Evolutionary conservation across 2,329 filamentous ascomycete species (phyloP).

Genomic region (Leptographium radiaticola): DNA sequence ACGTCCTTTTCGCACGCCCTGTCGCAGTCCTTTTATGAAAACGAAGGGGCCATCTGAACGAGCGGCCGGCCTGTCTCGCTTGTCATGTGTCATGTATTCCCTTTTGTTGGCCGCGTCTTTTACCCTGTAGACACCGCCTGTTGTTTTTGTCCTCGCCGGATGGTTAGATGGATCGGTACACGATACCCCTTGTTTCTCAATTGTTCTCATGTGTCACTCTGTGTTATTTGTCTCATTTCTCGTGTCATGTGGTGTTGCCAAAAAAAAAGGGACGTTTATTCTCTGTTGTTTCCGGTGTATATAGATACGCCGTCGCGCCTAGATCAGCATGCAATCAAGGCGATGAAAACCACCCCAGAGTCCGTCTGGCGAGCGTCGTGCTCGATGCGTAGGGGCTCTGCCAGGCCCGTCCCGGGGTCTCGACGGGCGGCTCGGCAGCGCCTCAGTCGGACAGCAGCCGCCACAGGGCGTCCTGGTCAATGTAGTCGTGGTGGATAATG

Average conservation of each 20-base stretch:
- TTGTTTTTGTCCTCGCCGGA: not conserved
- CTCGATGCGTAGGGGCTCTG: too few relatives aligned
- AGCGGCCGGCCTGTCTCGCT: not conserved
- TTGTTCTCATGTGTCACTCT: not conserved
- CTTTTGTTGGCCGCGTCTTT: not conserved
- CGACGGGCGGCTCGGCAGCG: too few relatives aligned
- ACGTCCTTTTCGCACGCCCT: not conserved
- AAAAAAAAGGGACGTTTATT: not conserved
- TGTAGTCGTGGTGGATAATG: conserved; percentile 69
- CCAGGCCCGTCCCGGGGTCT: too few relatives aligned
- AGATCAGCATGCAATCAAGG: too few relatives aligned
- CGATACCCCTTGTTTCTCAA: not conserved
- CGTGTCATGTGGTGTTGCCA: not conserved
- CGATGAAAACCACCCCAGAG: not conserved
- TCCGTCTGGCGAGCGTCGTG: too few relatives aligned
- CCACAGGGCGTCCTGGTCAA: conserved; percentile 62
- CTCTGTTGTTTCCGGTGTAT: not conserved
- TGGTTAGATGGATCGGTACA: not conserved
- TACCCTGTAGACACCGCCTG: not conserved
- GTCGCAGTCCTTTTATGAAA: conserved; percentile 5
- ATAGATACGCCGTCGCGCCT: not conserved
- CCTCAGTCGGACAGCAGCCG: conserved; percentile 33
- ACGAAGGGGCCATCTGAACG: conserved; percentile 5
- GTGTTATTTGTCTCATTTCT: not conserved
- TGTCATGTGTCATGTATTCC: not conserved